phyloP scores from a whole-genome alignment of 2,329 filamentous ascomycete genomes.

The Apiospora kogelbergensis region DNA sequence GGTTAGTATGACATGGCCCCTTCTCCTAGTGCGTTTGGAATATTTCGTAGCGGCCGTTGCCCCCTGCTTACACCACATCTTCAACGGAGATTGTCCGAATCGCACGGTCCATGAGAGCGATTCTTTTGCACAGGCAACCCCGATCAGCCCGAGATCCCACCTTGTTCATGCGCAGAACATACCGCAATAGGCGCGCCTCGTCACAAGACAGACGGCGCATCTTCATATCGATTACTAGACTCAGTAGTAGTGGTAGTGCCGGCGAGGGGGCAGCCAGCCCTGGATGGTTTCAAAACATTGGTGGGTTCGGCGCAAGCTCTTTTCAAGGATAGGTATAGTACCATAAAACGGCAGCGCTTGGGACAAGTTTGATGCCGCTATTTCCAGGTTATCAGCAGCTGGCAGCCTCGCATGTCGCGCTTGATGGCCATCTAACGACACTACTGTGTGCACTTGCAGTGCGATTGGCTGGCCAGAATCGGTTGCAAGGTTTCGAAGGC shows the following conservation, averaged over 20 bases:
- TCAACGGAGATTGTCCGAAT: constrained; percentile 9
- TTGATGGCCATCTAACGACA: neutral
- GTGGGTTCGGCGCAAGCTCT: neutral
- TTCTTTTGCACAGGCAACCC: constrained; percentile 4
- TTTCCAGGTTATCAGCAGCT: neutral
- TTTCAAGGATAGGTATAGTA: neutral
- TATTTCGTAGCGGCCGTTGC: constrained; percentile 4
- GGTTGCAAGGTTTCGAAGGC: neutral
- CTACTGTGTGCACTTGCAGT: neutral
- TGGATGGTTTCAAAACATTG: neutral
- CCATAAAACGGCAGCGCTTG: neutral
- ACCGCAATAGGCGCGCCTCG: neutral
- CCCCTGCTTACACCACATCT: neutral
- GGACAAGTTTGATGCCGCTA: neutral
- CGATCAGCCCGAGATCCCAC: constrained; percentile 1
- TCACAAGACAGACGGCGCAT: neutral
- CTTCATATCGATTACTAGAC: neutral
- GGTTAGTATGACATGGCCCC: constrained; percentile 1
- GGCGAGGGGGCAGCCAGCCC: neutral
- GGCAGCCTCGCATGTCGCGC: neutral
- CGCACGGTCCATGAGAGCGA: neutral
- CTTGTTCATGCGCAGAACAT: constrained; percentile 5
- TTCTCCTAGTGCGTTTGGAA: constrained; percentile 3
- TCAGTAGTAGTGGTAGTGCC: neutral
- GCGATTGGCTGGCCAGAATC: neutral